phyloP scores from a whole-genome alignment of 768 basidiomycete genomes.

The Phanerochaete sordida region DNA sequence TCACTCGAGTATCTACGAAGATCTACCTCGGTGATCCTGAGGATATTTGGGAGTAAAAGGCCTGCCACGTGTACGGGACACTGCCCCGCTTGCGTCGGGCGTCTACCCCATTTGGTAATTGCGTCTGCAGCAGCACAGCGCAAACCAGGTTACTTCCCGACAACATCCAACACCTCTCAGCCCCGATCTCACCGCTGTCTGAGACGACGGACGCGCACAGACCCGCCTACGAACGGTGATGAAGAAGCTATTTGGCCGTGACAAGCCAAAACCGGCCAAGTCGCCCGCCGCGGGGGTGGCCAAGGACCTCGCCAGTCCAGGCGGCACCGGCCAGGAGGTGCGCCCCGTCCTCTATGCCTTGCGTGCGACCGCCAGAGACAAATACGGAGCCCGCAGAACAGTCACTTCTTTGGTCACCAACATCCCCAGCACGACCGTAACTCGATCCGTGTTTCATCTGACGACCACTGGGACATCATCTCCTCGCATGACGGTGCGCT shows the following conservation, averaged over 20 bases:
- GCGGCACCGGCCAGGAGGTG: slow-evolving; percentile 24
- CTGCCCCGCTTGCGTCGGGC: not conserved
- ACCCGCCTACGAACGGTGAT: slow-evolving; percentile 28
- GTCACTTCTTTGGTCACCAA: slow-evolving; percentile 7
- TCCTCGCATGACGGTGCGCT: slow-evolving; percentile 7
- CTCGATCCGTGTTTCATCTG: slow-evolving; percentile 13
- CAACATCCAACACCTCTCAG: not conserved
- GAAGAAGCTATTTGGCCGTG: slow-evolving; percentile 59
- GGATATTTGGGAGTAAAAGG: not conserved
- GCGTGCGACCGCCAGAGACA: slow-evolving; percentile 1
- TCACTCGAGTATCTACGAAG: too few relatives aligned
- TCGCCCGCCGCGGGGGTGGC: slow-evolving; percentile 17
- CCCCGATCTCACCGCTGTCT: not conserved
- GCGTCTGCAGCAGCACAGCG: not conserved
- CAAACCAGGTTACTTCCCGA: not conserved
- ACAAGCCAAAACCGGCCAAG: slow-evolving; percentile 40
- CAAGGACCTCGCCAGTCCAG: slow-evolving; percentile 26
- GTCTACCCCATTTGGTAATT: not conserved
- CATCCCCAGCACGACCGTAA: slow-evolving; percentile 6
- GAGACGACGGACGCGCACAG: not conserved
- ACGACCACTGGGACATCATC: slow-evolving; percentile 26
- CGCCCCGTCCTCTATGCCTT: slow-evolving; percentile 9
- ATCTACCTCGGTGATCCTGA: too few relatives aligned
- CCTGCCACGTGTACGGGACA: not conserved
- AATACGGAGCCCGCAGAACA: slow-evolving; percentile 10